Base-by-base conservation (phyloP, 257 asterid species). In the Thymus quinquecostatus region DNA sequence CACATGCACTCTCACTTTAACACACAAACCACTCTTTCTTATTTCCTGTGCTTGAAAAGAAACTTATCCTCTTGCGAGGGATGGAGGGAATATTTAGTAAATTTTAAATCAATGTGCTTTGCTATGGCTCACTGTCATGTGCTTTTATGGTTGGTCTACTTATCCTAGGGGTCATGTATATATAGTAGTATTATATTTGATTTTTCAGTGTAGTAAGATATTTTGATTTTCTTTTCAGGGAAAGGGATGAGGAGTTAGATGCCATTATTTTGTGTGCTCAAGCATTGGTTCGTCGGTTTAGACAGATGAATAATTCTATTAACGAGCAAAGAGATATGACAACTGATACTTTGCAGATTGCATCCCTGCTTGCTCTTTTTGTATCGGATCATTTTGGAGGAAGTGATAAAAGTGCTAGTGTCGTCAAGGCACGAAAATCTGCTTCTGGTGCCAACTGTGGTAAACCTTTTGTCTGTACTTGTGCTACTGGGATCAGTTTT, bases 371-470 rank as follows among this genome's bases (percentile, higher is more conserved):
- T 77, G 94, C 98, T 27, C 92, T 91, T 78, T 88, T 88, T 83
- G 96, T 92, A 44, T 95, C 99, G 0, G 96, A 95, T 80, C 96
- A 92, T 80, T 88, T 95, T 82, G 99, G 98, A 70, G 99, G 99
- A 77, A 95, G 97, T 75, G 99, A 92, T 70, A 92, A 80, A 81
- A 83, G 86, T 79, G 73, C 77, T 68, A 60, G 77, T 73, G 59
- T 89, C 63, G 92, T 77, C 85, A 84, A 74, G 80, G 77, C 96
- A n/a, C 82, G 98, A 34, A 95, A 83, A 83, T 80, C 87, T 62
- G 96, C 78, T 54, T 88, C 91, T 27, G 99, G 98, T 72, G 83
- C 92, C 27, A 88, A 88, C 70, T 75, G 50, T 62, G 80, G 77
- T 54, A 86, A 84, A 64, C 99, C 99, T 66, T 95, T 95, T 81